A percentile compares a stretch with the other conserved stretches of the same genome.
These are phyloP conservation scores for Scleromitrula shiraiana DNA, from an alignment of 2,329 filamentous ascomycete genomes.

Conservation along the genomic window DNA sequence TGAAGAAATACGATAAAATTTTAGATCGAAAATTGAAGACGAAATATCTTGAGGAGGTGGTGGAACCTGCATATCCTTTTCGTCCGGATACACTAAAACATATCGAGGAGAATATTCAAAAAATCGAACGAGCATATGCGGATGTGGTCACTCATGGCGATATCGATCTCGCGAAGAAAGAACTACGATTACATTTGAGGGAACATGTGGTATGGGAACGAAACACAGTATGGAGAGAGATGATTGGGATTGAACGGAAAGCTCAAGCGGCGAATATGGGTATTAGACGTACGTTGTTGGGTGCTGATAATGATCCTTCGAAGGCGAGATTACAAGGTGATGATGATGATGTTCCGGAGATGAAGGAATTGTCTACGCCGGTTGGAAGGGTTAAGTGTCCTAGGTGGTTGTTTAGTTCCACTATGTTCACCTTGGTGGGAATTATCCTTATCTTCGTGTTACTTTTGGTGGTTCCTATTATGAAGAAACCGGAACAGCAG, in stretches of 20 bases:
- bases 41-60: constrained; percentile 64
- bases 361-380: constrained; percentile 69
- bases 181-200: constrained; percentile 80
- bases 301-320: constrained; percentile 59
- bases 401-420: constrained; percentile 73
- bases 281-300: constrained; percentile 67
- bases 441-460: constrained; percentile 67
- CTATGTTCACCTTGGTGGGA: constrained; percentile 66
- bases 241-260: constrained; percentile 95
- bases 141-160: constrained; percentile 78
- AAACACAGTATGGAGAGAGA: constrained; percentile 97
- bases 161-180: constrained; percentile 65
- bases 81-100: constrained; percentile 59
- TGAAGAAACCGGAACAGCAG: constrained; percentile 83
- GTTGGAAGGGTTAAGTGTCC: constrained; percentile 71
- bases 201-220: constrained; percentile 99
- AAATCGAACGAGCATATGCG: constrained; percentile 74
- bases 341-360: constrained; percentile 52
- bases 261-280: constrained; percentile 91
- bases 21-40: constrained; percentile 73
- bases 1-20: constrained; percentile 99
- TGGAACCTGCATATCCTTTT: constrained; percentile 78
- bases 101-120: constrained; percentile 62
- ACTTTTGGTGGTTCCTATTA: constrained; percentile 69
- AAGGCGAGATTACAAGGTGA: constrained; percentile 77